Conservation (phyloP, 352 stramenopile species). For the Phytophthora tubulina region DNA sequence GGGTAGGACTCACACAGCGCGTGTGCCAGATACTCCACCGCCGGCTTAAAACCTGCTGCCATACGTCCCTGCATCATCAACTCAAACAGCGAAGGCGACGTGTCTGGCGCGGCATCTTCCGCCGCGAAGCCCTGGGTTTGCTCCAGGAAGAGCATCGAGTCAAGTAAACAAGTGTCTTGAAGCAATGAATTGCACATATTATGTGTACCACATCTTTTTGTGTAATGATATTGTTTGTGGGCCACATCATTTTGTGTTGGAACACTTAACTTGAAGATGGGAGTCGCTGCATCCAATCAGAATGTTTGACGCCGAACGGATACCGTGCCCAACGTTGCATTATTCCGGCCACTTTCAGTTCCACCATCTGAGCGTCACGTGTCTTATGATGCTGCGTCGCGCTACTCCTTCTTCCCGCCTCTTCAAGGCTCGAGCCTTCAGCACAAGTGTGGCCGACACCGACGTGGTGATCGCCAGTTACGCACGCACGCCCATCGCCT, state of each 20-base stretch:
- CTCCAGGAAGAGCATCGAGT: slow-evolving; percentile 81
- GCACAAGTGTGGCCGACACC: slow-evolving; percentile 64
- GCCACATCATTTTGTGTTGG: not conserved
- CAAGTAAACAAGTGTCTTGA: slow-evolving; percentile 16
- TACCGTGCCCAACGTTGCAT: not conserved
- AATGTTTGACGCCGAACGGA: slow-evolving; percentile 20
- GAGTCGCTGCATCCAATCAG: slow-evolving; percentile 39
- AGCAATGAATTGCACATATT: not conserved
- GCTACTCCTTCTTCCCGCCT: slow-evolving; percentile 40
- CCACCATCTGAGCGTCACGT: not conserved
- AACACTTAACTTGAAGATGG: slow-evolving; percentile 28
- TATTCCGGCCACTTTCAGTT: too few species aligned
- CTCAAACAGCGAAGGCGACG: slow-evolving; percentile 82
- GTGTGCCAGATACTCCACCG: slow-evolving; percentile 79
- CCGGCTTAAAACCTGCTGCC: slow-evolving; percentile 76
- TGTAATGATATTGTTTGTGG: not conserved
- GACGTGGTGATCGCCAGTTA: slow-evolving; percentile 96
- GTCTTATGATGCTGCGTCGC: slow-evolving; percentile 25
- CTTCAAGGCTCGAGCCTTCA: slow-evolving; percentile 43
- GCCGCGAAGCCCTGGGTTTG: slow-evolving; percentile 77
- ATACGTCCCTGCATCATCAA: slow-evolving; percentile 91
- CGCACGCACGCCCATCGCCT: slow-evolving; percentile 96
- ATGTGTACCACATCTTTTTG: not conserved
- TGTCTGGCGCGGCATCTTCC: slow-evolving; percentile 16
- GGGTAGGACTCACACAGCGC: slow-evolving; percentile 81